Percentiles rank a stretch among this genome's conserved stretches.
Conservation (phyloP, 768 basidiomycete species). For the Macrolepiota fuliginosa region DNA sequence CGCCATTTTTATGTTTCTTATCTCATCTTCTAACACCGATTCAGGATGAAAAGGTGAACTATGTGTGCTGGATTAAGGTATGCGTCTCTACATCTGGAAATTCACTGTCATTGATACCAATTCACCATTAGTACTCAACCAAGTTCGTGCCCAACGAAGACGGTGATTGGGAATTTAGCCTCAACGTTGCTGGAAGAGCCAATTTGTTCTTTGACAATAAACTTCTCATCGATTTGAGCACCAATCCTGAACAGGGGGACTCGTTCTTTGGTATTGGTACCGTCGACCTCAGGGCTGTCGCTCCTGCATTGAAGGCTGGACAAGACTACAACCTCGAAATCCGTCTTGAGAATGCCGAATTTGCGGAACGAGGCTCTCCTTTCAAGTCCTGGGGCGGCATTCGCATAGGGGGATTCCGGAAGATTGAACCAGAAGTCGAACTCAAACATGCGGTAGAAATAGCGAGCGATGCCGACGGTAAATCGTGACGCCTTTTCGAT, state of each 20-base stretch:
- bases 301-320: conserved; percentile 39
- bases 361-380: conserved; percentile 30
- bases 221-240: conserved; percentile 44
- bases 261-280: conserved; percentile 45
- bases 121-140: conserved; percentile 31
- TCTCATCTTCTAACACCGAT: background rate
- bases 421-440: conserved; percentile 34
- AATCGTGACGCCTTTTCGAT: background rate
- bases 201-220: conserved; percentile 52
- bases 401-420: conserved; percentile 31
- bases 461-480: conserved; percentile 40
- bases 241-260: conserved; percentile 32
- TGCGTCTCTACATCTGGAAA: conserved; percentile 9
- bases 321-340: conserved; percentile 39
- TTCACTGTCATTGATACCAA: background rate
- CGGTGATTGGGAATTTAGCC: conserved; percentile 49
- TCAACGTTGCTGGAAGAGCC: conserved; percentile 40
- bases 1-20: conserved; percentile 13
- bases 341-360: conserved; percentile 31
- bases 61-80: conserved; percentile 40
- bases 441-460: conserved; percentile 38
- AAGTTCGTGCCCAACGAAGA: conserved; percentile 50
- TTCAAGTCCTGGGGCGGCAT: conserved; percentile 40
- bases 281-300: conserved; percentile 31
- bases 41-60: conserved; percentile 41